Evolutionary conservation across 495 filamentous ascomycete genomes (phyloP).

Genomic region (Pyrenopolyporus hunteri): DNA sequence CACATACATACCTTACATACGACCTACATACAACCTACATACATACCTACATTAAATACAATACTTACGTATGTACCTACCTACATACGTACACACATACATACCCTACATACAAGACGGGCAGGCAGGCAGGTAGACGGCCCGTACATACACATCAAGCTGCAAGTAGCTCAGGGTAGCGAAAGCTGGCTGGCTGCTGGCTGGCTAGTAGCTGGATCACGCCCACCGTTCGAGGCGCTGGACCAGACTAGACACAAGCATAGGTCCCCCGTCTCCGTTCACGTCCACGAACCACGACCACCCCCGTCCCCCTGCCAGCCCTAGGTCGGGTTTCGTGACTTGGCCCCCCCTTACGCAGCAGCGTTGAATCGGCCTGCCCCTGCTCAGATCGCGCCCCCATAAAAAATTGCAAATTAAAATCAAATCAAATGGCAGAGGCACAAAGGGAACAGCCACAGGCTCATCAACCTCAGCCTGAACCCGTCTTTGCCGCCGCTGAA

Average conservation of each 20-base stretch:
- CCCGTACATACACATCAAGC: neutral
- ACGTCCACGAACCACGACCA: conserved; percentile 13
- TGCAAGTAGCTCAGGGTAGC: no score
- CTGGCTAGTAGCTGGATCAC: conserved; percentile 12
- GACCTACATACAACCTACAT: neutral
- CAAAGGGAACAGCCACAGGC: conserved; percentile 46
- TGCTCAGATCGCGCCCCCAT: conserved; percentile 45
- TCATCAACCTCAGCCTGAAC: conserved; percentile 49
- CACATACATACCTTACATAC: conserved; percentile 10
- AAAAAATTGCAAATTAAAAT: conserved; percentile 48
- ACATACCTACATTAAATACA: conserved; percentile 1
- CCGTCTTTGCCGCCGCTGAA: conserved; percentile 45
- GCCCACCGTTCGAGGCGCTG: conserved; percentile 37
- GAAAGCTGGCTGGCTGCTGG: conserved; percentile 20
- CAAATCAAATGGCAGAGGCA: conserved; percentile 49
- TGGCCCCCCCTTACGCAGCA: conserved; percentile 45
- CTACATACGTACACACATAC: conserved; percentile 14
- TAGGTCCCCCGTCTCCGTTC: conserved; percentile 20
- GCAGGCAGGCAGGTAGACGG: neutral
- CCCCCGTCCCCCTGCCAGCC: conserved; percentile 38
- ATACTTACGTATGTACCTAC: conserved; percentile 8
- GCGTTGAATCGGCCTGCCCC: conserved; percentile 44
- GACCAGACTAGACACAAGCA: conserved; percentile 30
- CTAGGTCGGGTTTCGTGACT: conserved; percentile 41
- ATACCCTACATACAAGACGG: conserved; percentile 10